Conservation (phyloP, 805 yeast species). For the Ogataea parapolymorpha region DNA sequence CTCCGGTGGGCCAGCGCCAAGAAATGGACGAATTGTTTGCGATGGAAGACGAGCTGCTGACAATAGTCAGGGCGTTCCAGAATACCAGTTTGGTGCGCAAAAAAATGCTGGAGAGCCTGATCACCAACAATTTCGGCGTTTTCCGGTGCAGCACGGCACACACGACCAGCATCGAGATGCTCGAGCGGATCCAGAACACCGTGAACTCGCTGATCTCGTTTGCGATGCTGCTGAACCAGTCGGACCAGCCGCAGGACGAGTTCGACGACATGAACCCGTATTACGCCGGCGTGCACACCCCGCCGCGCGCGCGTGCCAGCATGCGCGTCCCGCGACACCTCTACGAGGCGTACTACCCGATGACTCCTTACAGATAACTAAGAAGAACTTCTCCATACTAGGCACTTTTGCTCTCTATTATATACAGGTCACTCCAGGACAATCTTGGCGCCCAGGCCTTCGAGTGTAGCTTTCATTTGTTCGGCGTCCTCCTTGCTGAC, state of each 20-base stretch:
- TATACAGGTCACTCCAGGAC: constrained; percentile 57
- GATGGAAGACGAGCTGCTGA: constrained; percentile 14
- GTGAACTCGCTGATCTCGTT: constrained; percentile 32
- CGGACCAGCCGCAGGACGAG: constrained; percentile 15
- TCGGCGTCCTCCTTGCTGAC: constrained; percentile 97
- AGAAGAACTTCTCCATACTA: background rate
- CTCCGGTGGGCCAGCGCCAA: background rate
- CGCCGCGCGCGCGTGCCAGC: constrained; percentile 7
- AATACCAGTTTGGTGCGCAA: constrained; percentile 11
- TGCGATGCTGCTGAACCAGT: constrained; percentile 24
- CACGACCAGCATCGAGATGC: constrained; percentile 24
- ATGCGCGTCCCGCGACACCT: constrained; percentile 8
- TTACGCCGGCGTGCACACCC: constrained; percentile 2
- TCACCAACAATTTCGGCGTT: constrained; percentile 15
- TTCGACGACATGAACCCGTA: constrained; percentile 12
- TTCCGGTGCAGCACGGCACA: constrained; percentile 16
- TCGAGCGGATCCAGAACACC: constrained; percentile 32
- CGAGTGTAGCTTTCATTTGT: constrained; percentile 88
- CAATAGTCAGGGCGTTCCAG: constrained; percentile 8
- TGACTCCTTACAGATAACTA: constrained; percentile 9
- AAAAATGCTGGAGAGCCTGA: constrained; percentile 12
- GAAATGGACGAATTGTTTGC: constrained; percentile 12
- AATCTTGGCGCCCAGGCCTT: constrained; percentile 93
- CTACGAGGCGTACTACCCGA: constrained; percentile 9
- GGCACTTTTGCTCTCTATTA: constrained; percentile 5